phyloP scores from a whole-genome alignment of 768 basidiomycete genomes.

The Panaeolus papilionaceus region DNA sequence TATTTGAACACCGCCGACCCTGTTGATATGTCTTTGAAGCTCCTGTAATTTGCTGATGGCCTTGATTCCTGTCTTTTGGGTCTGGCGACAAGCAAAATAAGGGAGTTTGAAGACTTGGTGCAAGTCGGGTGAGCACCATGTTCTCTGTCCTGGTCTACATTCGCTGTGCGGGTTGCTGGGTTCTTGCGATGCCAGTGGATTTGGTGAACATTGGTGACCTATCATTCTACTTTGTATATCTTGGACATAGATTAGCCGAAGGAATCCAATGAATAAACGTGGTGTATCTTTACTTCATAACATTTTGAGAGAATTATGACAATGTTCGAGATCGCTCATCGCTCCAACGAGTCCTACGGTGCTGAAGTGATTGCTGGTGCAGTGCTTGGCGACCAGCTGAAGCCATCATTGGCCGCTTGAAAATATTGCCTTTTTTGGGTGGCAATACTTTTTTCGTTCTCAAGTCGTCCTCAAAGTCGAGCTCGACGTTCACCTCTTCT shows the following conservation, averaged over 20 bases:
- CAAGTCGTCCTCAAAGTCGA: neutral
- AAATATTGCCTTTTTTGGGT: constrained; percentile 7
- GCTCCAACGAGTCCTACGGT: too few relatives aligned
- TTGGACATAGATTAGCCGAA: neutral
- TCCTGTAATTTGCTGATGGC: neutral
- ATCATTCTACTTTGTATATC: neutral
- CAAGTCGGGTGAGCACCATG: neutral
- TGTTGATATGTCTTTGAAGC: neutral
- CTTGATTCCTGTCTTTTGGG: neutral
- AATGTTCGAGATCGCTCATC: too few relatives aligned
- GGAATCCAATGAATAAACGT: neutral
- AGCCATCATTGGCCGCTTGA: constrained; percentile 3
- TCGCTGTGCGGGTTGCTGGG: neutral
- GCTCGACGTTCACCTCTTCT: constrained; percentile 9
- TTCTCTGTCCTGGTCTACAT: neutral
- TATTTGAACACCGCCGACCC: neutral
- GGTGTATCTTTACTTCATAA: too few relatives aligned
- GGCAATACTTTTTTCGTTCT: constrained; percentile 13
- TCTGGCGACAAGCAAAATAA: neutral
- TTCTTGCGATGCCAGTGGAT: neutral
- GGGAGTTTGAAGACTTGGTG: neutral
- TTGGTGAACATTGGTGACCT: too few relatives aligned
- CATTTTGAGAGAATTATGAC: too few relatives aligned
- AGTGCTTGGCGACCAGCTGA: neutral
- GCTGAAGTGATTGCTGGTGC: too few relatives aligned